These are phyloP conservation scores for Petunia secreta DNA, from an alignment of 257 asterid species.

Conservation along the genomic window DNA sequence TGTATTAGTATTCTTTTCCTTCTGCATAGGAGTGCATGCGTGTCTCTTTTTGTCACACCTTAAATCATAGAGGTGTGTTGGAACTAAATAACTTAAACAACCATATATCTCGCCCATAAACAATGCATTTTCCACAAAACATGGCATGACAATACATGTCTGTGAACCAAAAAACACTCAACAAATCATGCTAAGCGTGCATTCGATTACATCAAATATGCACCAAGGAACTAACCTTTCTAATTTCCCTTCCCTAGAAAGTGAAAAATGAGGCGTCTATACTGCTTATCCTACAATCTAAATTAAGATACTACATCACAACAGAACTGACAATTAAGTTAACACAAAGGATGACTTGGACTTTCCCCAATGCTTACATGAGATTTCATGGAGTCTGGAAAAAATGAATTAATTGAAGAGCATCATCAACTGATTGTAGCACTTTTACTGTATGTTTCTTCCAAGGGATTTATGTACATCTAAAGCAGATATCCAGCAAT, in stretches of 20 bases:
- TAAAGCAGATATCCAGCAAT: not conserved
- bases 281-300: conserved; percentile 2
- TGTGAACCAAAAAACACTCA: not conserved
- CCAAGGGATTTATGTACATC: not conserved
- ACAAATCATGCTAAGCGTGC: not conserved
- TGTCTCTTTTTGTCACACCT: no score
- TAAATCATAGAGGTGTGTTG: no score
- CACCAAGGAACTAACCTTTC: not conserved
- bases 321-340: not conserved
- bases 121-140: no score
- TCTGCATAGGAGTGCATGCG: no score
- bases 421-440: not conserved
- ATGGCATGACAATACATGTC: no score
- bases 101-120: no score
- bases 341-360: not conserved
- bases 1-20: no score
- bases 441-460: not conserved
- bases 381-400: not conserved
- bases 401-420: not conserved
- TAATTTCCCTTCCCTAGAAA: not conserved
- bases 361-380: not conserved
- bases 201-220: not conserved
- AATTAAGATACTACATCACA: not conserved
- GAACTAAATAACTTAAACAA: no score
- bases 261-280: not conserved